phyloP scores from a whole-genome alignment of 306 rosid species.

The Trifolium repens region DNA sequence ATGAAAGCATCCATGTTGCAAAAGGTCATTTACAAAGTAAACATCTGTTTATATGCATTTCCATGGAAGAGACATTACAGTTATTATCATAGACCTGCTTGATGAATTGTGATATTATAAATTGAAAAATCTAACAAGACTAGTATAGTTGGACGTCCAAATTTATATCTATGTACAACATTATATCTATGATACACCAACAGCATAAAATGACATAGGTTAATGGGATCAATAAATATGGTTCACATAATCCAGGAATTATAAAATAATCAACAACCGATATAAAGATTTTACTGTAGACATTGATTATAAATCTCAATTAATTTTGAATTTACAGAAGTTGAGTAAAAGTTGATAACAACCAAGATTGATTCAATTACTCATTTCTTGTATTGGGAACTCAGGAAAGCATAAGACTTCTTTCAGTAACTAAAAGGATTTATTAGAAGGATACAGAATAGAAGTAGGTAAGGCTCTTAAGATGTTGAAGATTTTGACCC shows the following conservation, averaged over 20 bases:
- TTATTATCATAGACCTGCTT: not conserved
- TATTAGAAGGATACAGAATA: not conserved
- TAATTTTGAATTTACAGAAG: not conserved
- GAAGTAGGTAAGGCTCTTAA: conserved; percentile 15
- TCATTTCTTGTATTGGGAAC: not conserved
- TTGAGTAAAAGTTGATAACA: conserved; percentile 4
- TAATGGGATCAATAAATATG: not conserved
- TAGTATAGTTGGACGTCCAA: not conserved
- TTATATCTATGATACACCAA: not conserved
- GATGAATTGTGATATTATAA: not conserved
- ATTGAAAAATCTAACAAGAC: not conserved
- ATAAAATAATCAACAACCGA: not conserved
- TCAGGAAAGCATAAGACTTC: not conserved
- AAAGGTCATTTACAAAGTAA: not conserved
- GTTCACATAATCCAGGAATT: not conserved
- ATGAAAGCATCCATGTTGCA: not conserved
- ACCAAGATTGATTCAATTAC: conserved; percentile 11
- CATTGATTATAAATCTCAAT: conserved; percentile 3
- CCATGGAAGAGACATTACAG: not conserved
- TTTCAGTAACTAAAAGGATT: not conserved
- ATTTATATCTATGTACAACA: conserved; percentile 1
- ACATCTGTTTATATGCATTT: conserved; percentile 6
- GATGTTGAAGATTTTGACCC: conserved; percentile 9
- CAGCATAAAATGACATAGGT: conserved; percentile 29
- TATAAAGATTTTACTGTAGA: not conserved